phyloP scores from a whole-genome alignment of 2,329 filamentous ascomycete species.

The Cryphonectria carpinicola region DNA sequence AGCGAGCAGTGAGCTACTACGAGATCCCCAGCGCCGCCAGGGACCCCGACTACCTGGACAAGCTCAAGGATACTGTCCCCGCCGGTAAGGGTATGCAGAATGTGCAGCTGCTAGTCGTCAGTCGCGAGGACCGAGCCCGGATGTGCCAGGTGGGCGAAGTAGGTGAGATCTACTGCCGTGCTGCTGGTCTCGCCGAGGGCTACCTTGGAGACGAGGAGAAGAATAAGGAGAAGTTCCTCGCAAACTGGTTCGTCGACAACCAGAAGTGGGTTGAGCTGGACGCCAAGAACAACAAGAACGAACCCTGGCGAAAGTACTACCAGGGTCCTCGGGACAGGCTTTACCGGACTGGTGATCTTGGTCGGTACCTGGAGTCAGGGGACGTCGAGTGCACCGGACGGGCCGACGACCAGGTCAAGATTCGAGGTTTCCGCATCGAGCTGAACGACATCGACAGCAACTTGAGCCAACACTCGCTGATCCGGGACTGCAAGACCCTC shows the following conservation, averaged over 20 bases:
- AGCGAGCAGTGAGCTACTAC: slow-evolving; percentile 80
- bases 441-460: slow-evolving; percentile 90
- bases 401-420: slow-evolving; percentile 90
- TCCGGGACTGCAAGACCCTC: slow-evolving; percentile 85
- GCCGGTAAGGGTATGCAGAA: slow-evolving; percentile 86
- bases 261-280: slow-evolving; percentile 70
- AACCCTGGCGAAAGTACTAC: slow-evolving; percentile 80
- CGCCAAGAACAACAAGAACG: slow-evolving; percentile 55
- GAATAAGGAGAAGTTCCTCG: slow-evolving; percentile 72
- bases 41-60: slow-evolving; percentile 57
- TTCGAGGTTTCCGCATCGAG: slow-evolving; percentile 94
- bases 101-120: slow-evolving; percentile 85
- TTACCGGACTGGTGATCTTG: slow-evolving; percentile 87
- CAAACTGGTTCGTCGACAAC: slow-evolving; percentile 84
- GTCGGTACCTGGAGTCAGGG: slow-evolving; percentile 70
- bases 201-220: slow-evolving; percentile 55
- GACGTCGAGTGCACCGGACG: slow-evolving; percentile 80
- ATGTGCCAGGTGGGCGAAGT: slow-evolving; percentile 80
- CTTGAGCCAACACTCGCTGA: slow-evolving; percentile 71
- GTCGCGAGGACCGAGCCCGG: slow-evolving; percentile 66
- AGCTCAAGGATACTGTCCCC: slow-evolving; percentile 70
- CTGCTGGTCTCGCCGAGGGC: slow-evolving; percentile 77
- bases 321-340: slow-evolving; percentile 82
- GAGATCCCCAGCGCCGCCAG: slow-evolving; percentile 70
- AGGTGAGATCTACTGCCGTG: slow-evolving; percentile 82